These are phyloP conservation scores for Gentiana macrophylla DNA, from an alignment of 257 asterid genomes.

Conservation along the genomic window DNA sequence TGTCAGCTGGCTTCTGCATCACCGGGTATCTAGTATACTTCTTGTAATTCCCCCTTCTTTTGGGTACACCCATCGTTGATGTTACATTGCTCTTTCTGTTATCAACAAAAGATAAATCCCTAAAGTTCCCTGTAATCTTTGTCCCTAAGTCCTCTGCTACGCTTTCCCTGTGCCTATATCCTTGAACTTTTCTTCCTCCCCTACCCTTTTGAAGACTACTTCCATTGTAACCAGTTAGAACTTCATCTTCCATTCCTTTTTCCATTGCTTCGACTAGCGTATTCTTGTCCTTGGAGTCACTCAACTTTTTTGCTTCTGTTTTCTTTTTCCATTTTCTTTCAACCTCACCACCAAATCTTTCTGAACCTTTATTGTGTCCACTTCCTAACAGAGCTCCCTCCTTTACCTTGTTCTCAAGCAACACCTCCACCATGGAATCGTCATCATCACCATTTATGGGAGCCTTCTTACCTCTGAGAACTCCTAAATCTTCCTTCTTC, in stretches of 20 bases:
- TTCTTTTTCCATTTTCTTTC: not conserved
- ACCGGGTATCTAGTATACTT: too few relatives aligned
- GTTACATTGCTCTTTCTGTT: not conserved
- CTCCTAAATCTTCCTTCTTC: conserved; percentile 12
- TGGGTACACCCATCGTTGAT: not conserved
- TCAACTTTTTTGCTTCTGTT: not conserved
- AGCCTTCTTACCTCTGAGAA: conserved; percentile 3
- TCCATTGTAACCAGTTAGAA: not conserved
- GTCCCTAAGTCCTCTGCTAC: not conserved
- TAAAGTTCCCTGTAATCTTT: not conserved
- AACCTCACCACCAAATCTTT: conserved; percentile 2
- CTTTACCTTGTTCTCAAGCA: conserved; percentile 10
- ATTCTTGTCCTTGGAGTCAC: not conserved
- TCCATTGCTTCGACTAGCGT: not conserved
- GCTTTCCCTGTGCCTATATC: not conserved
- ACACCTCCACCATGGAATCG: conserved; percentile 9
- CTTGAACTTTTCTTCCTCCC: conserved; percentile 1
- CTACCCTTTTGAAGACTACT: not conserved
- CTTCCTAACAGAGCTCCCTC: conserved; percentile 10
- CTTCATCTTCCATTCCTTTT: not conserved
- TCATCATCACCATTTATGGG: not conserved
- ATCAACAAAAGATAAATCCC: conserved; percentile 3
- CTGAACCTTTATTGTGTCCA: conserved; percentile 12
- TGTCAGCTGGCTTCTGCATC: conserved; percentile 1
- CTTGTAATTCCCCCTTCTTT: not conserved